Conservation (phyloP, 441 rosid genomes). For the Codiaeum variegatum region DNA sequence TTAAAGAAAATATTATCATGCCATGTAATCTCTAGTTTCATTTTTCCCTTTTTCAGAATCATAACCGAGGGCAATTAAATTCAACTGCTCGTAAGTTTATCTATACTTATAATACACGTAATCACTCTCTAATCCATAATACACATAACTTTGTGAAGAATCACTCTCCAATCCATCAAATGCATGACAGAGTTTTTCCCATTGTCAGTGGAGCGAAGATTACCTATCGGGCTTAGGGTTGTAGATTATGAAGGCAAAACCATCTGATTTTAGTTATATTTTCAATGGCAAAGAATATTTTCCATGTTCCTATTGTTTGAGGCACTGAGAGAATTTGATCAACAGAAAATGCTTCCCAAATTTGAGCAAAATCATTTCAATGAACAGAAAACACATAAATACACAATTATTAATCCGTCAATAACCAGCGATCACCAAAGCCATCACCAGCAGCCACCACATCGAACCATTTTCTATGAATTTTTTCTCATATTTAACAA, state of each 20-base stretch:
- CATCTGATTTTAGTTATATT: neutral
- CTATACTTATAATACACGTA: neutral
- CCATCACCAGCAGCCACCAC: too few species aligned
- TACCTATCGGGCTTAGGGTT: neutral
- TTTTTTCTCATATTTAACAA: too few species aligned
- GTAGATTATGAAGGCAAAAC: neutral
- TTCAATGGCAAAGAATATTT: too few species aligned
- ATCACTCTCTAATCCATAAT: neutral
- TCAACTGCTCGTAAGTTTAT: neutral
- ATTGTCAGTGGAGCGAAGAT: neutral
- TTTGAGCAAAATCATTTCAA: too few species aligned
- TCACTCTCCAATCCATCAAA: neutral
- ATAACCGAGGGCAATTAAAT: neutral
- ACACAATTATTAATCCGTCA: too few species aligned
- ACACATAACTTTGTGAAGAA: neutral
- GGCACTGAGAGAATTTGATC: too few species aligned
- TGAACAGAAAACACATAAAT: too few species aligned
- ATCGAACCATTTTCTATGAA: too few species aligned
- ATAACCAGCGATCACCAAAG: too few species aligned
- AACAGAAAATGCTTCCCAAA: too few species aligned
- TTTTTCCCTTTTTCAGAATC: neutral
- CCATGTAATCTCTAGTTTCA: neutral
- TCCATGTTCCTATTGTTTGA: too few species aligned
- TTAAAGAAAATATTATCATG: neutral
- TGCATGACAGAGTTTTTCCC: neutral